Conservation (phyloP, 192 early-diverging fungal genomes). For the Fimicolochytrium jonesii region DNA sequence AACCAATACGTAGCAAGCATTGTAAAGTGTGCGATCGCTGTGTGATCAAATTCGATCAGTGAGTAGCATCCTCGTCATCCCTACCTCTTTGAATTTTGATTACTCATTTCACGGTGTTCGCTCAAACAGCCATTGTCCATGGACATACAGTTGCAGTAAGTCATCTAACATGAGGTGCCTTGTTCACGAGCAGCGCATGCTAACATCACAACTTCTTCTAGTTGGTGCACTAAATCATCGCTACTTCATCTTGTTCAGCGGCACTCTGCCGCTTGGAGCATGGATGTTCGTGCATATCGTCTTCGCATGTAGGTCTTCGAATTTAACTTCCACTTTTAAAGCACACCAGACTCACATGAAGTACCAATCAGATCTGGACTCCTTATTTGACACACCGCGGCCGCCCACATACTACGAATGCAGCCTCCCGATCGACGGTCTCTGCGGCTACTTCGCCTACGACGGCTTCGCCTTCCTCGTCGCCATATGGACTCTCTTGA, state of each 20-base stretch:
- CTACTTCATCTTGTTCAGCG: conserved; percentile 77
- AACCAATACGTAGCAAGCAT: conserved; percentile 90
- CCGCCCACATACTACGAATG: conserved; percentile 16
- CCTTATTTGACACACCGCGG: conserved; percentile 15
- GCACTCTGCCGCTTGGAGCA: conserved; percentile 59
- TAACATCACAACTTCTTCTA: conserved; percentile 19
- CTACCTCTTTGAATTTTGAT: too few relatives aligned
- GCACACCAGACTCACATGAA: too few relatives aligned
- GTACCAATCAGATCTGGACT: conserved; percentile 39
- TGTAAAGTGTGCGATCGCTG: conserved; percentile 91
- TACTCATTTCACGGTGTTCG: too few relatives aligned
- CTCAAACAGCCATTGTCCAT: conserved; percentile 78
- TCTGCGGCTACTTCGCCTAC: conserved; percentile 72
- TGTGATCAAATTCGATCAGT: conserved; percentile 91
- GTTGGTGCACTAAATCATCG: conserved; percentile 86
- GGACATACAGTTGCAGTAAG: conserved; percentile 88
- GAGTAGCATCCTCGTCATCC: too few relatives aligned
- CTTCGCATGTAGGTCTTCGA: conserved; percentile 56
- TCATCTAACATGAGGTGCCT: background rate
- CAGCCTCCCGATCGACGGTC: conserved; percentile 16
- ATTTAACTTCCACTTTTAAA: too few relatives aligned
- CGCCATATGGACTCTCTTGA: conserved; percentile 69
- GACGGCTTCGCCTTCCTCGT: conserved; percentile 70
- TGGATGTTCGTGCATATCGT: conserved; percentile 57
- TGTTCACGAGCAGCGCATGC: background rate